Evolutionary conservation across 345 rosid species (phyloP), one percentile per base, ranked within the genome.

Genomic region (Citrus mangshanensis): DNA sequence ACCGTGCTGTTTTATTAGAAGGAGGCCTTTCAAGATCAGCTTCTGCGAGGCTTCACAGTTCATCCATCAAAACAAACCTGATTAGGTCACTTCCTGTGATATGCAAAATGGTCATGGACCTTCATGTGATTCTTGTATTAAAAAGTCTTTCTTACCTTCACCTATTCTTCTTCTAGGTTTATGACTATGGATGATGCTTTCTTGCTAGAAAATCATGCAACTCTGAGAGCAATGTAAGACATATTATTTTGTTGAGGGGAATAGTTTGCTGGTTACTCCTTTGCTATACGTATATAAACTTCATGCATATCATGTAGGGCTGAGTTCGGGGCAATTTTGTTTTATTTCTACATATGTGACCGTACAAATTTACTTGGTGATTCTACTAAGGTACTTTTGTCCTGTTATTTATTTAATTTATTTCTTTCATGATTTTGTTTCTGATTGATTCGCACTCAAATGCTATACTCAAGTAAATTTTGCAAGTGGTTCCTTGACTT

Each of bases 151-250:
- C 75, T 81, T 42, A 82, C 68, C 80, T 56, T 76, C 58, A 32
- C 67, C 72, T 61, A 40, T 69, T 73, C 76, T 62, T 46, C 77
- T 76, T 76, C 69, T 68, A 96, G 99, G 90, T 96, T 96, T 80
- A 83, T 94, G 88, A 85, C 91, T 49, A 89, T 96, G 98, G 99
- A 96, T 25, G 98, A 94, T 51, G 78, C 95, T 63, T 94, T 96
- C 89, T 87, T 96, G 89, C 89, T 94, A 78, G 98, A 96, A 91
- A 89, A 96, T 78, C 92, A 97, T 72, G 78, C 88, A 60, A 92
- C 92, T 78, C 80, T 96, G 81, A 87, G 94, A 89, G 98, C 94
- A 81, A 91, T 96, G 98, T 96, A 82, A 86, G 95, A 76, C 63
- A 42, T 8, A 42, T 8, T 27, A 16, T 49, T 64, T 63, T 72